These are phyloP conservation scores for Strobilomyces dryophilus DNA, from an alignment of 768 basidiomycete genomes.

Conservation along the genomic window DNA sequence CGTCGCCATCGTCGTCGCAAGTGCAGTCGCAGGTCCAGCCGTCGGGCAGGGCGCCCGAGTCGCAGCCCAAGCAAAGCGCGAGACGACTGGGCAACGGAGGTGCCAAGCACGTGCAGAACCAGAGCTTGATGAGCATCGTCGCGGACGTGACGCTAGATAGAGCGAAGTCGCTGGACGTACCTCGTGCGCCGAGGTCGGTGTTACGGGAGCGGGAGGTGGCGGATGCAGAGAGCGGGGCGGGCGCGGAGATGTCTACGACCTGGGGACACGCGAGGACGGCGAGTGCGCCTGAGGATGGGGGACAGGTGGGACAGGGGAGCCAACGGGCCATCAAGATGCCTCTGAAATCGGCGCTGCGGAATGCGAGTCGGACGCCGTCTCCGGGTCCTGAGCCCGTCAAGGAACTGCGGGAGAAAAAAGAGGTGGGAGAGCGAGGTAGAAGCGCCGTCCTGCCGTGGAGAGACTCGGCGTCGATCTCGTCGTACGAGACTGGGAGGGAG, in stretches of 20 bases:
- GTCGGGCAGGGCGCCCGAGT: no score
- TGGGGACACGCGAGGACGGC: background rate
- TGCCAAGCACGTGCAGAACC: slow-evolving; percentile 1
- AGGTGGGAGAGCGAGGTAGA: background rate
- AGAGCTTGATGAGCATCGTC: slow-evolving; percentile 65
- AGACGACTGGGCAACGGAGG: no score
- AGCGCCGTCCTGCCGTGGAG: background rate
- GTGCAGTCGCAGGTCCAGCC: no score
- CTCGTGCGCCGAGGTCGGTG: slow-evolving; percentile 16
- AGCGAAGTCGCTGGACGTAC: slow-evolving; percentile 22
- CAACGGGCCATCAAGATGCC: slow-evolving; percentile 43
- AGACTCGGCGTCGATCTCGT: slow-evolving; percentile 40
- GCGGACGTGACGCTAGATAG: slow-evolving; percentile 42
- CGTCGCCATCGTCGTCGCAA: background rate
- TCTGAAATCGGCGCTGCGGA: slow-evolving; percentile 59
- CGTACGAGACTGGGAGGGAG: slow-evolving; percentile 67
- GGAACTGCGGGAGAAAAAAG: background rate
- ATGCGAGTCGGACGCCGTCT: slow-evolving; percentile 47
- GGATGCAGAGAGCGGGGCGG: background rate
- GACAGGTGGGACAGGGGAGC: background rate
- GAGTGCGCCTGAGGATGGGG: background rate
- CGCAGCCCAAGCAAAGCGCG: no score
- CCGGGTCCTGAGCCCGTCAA: slow-evolving; percentile 24
- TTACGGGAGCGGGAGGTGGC: background rate
- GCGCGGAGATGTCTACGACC: background rate